Evolutionary conservation across 2,329 filamentous ascomycete species (phyloP).

Genomic region (Hypoxylon sp.): DNA sequence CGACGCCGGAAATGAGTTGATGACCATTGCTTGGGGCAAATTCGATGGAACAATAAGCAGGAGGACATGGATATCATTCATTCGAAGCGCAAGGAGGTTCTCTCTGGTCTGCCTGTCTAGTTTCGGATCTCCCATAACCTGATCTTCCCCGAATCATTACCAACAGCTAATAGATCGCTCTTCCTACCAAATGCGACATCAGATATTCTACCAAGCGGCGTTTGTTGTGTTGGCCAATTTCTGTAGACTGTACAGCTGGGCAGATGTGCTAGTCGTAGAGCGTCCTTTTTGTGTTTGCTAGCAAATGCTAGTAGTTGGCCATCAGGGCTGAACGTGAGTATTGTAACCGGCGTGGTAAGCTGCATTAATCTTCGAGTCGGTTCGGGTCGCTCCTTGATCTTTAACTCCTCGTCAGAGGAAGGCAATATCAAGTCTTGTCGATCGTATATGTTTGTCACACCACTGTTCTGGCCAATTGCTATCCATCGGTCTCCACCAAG

Average conservation of each 20-base stretch:
- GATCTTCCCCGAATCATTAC: constrained; percentile 89
- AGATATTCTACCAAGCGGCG: constrained; percentile 86
- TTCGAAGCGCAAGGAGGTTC: constrained; percentile 18
- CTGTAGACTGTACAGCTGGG: constrained; percentile 93
- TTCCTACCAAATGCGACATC: constrained; percentile 75
- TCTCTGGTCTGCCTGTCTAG: constrained; percentile 57
- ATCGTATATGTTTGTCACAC: constrained; percentile 95
- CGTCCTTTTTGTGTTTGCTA: constrained; percentile 89
- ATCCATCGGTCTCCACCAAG: constrained; percentile 90
- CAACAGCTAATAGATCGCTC: constrained; percentile 82
- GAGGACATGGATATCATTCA: constrained; percentile 6
- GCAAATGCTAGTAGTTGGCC: constrained; percentile 90
- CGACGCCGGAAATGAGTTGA: neutral
- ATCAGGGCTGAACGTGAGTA: constrained; percentile 85
- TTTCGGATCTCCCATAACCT: constrained; percentile 88
- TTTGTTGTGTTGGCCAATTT: constrained; percentile 96
- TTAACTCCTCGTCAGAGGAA: constrained; percentile 57
- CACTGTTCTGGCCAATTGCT: constrained; percentile 85
- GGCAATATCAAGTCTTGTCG: constrained; percentile 71
- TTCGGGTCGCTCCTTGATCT: constrained; percentile 75
- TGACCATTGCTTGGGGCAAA: neutral
- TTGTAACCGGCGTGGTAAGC: constrained; percentile 85
- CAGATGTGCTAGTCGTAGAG: constrained; percentile 87
- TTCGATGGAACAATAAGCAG: constrained; percentile 2
- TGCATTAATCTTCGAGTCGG: constrained; percentile 84